These are phyloP conservation scores for Saccharomyces hybrid DNA, from an alignment of 1,139 yeast genomes.

Conservation along the genomic window DNA sequence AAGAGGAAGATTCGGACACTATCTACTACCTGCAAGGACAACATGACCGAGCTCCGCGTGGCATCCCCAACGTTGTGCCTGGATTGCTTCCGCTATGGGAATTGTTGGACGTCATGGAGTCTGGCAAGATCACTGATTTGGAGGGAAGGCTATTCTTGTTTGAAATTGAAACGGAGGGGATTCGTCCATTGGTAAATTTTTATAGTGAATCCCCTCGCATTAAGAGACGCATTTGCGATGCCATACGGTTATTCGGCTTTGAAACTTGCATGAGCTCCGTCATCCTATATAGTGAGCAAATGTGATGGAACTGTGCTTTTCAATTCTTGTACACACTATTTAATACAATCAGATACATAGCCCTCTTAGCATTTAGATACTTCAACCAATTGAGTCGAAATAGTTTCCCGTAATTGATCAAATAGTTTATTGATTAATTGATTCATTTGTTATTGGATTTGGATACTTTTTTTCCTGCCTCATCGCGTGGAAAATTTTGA, in stretches of 20 bases:
- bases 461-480: not conserved
- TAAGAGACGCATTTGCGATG: constrained; percentile 35
- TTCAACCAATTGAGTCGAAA: not conserved
- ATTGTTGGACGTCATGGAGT: constrained; percentile 30
- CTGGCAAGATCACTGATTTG: constrained; percentile 17
- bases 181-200: constrained; percentile 20
- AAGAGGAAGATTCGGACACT: constrained; percentile 15
- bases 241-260: constrained; percentile 39
- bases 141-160: constrained; percentile 21
- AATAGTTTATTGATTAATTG: not conserved
- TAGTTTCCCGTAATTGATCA: not conserved
- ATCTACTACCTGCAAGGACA: constrained; percentile 1
- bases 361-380: not conserved
- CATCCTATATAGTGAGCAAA: constrained; percentile 19
- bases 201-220: constrained; percentile 16
- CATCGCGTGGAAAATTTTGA: not conserved
- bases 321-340: not conserved
- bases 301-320: constrained; percentile 2
- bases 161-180: constrained; percentile 17
- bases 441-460: not conserved
- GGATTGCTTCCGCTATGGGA: constrained; percentile 48
- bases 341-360: not conserved
- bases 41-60: constrained; percentile 7
- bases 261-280: constrained; percentile 26
- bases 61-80: constrained; percentile 43